Evolutionary conservation across 495 filamentous ascomycete genomes (phyloP), one percentile per base, ranked within the genome.

Genomic region (Xylaria cubensis): DNA sequence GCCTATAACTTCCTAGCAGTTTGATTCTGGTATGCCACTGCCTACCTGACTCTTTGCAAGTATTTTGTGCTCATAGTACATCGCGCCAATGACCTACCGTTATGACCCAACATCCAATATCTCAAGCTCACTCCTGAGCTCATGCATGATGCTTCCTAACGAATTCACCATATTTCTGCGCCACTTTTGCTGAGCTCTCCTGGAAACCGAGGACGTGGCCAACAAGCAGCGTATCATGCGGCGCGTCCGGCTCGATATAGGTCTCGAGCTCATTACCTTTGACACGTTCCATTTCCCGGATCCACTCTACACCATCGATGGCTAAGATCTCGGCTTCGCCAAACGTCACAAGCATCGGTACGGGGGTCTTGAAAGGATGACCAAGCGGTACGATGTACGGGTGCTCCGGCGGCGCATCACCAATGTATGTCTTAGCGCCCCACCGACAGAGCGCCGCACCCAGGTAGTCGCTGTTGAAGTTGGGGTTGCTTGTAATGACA

Each of bases 311-410:
- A 9, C 51, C 51, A 29, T 73, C 71, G 44, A 69, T 44, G 39
- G 21, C 64, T 3, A 73, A 53, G 0, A 73, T 63, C 64, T 73
- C 71, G 50, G 46, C 64, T 12, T 3, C 44, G 36, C 71, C 71
- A 26, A 68, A 62, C n/a, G 64, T 46, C 29, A 55, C 71, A 19
- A 73, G 29, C 41, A 73, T 62, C 26, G 71, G 71, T 10, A 69
- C 71, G 15, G 71, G 46, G 7, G 64, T 68, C 56, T 48, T 29
- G 56, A 73, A 73, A 10, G 64, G 50, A 12, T 63, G 46, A 21
- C 71, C 71, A 15, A 73, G 64, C 13, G 71, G 71, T 34, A 44
- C 56, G 42, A 73, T 69, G 26, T 73, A 73, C n/a, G 71, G 64
- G 56, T 73, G 36, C 3, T 67, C 56, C n/a, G 44, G 51, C 46